Percentiles rank a stretch among this genome's conserved stretches.
Conservation (phyloP, 139 green algal genomes). For the Auxenochlorella pyrenoidosa region DNA sequence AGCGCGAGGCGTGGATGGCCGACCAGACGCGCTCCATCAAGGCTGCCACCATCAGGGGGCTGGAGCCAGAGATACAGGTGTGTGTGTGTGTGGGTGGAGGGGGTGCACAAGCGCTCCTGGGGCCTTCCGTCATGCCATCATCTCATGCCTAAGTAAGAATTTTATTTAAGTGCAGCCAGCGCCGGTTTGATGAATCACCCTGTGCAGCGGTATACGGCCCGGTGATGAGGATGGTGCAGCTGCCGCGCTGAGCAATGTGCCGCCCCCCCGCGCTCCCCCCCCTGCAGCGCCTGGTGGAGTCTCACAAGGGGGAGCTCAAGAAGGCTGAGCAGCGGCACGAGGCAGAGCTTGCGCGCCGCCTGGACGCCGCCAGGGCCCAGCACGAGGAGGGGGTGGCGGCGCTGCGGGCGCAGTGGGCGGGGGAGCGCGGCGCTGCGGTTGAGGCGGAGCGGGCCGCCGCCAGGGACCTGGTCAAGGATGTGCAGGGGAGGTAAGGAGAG, state of each 20-base stretch:
- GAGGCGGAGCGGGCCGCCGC: constrained; percentile 47
- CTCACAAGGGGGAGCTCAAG: constrained; percentile 57
- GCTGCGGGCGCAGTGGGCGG: constrained; percentile 32
- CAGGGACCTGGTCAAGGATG: constrained; percentile 40
- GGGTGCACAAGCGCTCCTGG: not conserved
- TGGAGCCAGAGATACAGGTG: constrained; percentile 60
- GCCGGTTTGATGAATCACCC: too few relatives aligned
- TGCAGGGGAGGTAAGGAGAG: constrained; percentile 23
- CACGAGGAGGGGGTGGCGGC: constrained; percentile 44
- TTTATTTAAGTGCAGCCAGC: too few relatives aligned
- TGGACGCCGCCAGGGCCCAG: constrained; percentile 27
- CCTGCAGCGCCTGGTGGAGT: constrained; percentile 51
- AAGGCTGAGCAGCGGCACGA: constrained; percentile 25
- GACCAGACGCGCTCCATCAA: constrained; percentile 67
- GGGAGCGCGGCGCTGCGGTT: constrained; percentile 43
- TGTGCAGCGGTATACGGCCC: too few relatives aligned
- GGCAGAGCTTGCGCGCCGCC: not conserved
- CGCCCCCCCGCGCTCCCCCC: not conserved
- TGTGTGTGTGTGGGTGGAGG: not conserved
- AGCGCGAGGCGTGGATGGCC: constrained; percentile 55
- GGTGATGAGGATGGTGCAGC: too few relatives aligned
- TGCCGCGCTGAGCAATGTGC: not conserved
- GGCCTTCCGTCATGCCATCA: too few relatives aligned
- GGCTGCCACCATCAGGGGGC: constrained; percentile 64
- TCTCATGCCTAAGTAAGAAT: too few relatives aligned